Evolutionary conservation across 2,329 filamentous ascomycete species (phyloP), one percentile per base, ranked within the genome.

Genomic region (Phaeosphaeriaceae sp.): DNA sequence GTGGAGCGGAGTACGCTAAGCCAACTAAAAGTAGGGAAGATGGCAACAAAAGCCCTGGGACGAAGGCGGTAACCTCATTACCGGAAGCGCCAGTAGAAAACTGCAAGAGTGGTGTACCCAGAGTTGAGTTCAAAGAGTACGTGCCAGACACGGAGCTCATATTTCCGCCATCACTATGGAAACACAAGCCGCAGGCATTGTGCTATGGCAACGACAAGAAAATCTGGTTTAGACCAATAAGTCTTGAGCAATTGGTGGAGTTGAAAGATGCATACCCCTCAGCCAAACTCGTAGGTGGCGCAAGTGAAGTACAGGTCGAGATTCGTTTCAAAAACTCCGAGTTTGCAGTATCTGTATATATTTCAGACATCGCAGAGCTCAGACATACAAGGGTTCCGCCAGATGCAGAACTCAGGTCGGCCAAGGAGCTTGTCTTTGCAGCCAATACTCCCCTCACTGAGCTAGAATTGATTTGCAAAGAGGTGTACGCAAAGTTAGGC

Each of bases 291-390:
- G 94, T 97, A 43, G 92, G 92, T 36, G 93, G 93, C 52, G 96
- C 92, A 67, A 96, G 91, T 11, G 93, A 97, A 74, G 97, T 93
- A 0, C 93, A 97, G 74, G 96, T 97, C 46, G 93, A 97, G 73
- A 89, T 96, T 74, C 96, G 96, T 71, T 97, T 97, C 83, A 97
- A 97, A 76, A 90, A 89, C 2, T 84, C 95, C 73, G 84, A 91
- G 61, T 97, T 97, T 67, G 87, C 89, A 1, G 86, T 91, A 1
- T 97, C 92, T 0, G 89, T 97, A 0, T 97, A 88, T 60, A 87
- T 97, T 6, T 92, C 92, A 2, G 93, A 97, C 67, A 96, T 97
- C 50, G 79, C 88, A 1, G 93, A 97, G 72, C 76, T 97, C 50
- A 83, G 89, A 85, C 89, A 29, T 82, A 90, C 63, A 69, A 62